Conservation (phyloP, 129 eudicot genomes). For the Flaveria bidentis region DNA sequence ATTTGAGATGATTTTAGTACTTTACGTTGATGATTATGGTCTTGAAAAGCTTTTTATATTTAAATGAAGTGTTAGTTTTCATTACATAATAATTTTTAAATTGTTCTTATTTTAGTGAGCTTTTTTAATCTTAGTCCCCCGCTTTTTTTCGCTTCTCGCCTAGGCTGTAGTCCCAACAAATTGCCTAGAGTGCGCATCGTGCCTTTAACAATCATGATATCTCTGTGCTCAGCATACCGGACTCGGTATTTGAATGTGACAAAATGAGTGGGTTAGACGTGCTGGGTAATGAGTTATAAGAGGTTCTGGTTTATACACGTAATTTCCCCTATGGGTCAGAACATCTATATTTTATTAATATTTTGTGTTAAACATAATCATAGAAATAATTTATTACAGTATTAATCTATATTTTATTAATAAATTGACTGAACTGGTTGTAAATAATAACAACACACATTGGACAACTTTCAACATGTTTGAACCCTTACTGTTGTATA, state of each 20-base stretch:
- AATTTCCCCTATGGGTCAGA: background rate
- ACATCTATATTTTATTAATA: background rate
- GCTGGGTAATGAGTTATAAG: background rate
- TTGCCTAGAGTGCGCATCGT: too few species aligned
- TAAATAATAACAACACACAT: background rate
- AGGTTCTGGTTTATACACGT: background rate
- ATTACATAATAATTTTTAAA: too few species aligned
- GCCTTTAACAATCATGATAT: background rate
- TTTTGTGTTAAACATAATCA: background rate
- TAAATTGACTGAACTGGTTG: background rate
- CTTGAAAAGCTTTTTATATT: too few species aligned
- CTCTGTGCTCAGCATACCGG: background rate
- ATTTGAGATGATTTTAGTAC: too few species aligned
- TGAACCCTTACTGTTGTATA: background rate
- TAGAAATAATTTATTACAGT: background rate
- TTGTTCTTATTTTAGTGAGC: too few species aligned
- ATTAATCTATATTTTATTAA: background rate
- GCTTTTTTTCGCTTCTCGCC: too few species aligned
- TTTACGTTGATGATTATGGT: too few species aligned
- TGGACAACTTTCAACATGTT: background rate
- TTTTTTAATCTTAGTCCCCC: too few species aligned
- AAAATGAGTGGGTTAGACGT: background rate
- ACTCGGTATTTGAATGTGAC: background rate
- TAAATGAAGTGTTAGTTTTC: too few species aligned
- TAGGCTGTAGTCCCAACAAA: too few species aligned